phyloP scores from a whole-genome alignment of 768 basidiomycete species.

The Psilocybe sp. region DNA sequence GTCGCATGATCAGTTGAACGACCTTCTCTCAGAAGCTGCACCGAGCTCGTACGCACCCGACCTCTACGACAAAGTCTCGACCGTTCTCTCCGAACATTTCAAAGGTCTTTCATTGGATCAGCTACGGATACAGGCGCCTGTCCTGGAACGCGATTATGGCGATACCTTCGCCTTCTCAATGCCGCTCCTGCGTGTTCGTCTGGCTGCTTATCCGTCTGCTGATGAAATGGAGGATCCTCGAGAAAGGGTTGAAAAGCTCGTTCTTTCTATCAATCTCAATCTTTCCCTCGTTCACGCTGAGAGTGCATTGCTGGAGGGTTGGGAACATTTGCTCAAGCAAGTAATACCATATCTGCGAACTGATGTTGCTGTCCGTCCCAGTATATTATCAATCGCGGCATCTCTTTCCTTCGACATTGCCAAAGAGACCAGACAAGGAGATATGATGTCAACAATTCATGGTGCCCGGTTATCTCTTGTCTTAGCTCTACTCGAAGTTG shows the following conservation, averaged over 20 bases:
- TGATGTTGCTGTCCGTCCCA: conserved; percentile 52
- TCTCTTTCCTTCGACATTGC: conserved; percentile 67
- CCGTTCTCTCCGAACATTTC: conserved; percentile 48
- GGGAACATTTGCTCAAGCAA: conserved; percentile 70
- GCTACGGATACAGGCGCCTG: conserved; percentile 58
- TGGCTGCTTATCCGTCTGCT: conserved; percentile 46
- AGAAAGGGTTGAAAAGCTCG: conserved; percentile 51
- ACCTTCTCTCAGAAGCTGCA: conserved; percentile 67
- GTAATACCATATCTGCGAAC: conserved; percentile 62
- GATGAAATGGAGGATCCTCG: conserved; percentile 39
- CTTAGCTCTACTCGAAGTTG: conserved; percentile 74
- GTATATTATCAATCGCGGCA: conserved; percentile 54
- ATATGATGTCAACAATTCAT: conserved; percentile 85
- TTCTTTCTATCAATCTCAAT: conserved; percentile 82
- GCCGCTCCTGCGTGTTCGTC: conserved; percentile 53
- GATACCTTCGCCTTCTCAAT: conserved; percentile 75
- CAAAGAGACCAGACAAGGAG: conserved; percentile 67
- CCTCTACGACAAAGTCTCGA: conserved; percentile 61
- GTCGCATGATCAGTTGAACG: conserved; percentile 60
- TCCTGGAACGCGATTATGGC: conserved; percentile 74
- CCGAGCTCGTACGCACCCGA: conserved; percentile 70
- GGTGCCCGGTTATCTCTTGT: conserved; percentile 71
- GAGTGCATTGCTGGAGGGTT: conserved; percentile 69
- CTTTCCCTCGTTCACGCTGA: conserved; percentile 83
- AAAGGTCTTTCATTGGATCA: conserved; percentile 63